Conservation (phyloP, 1,284 basidiomycete species). For the Sporisorium reilianum region DNA sequence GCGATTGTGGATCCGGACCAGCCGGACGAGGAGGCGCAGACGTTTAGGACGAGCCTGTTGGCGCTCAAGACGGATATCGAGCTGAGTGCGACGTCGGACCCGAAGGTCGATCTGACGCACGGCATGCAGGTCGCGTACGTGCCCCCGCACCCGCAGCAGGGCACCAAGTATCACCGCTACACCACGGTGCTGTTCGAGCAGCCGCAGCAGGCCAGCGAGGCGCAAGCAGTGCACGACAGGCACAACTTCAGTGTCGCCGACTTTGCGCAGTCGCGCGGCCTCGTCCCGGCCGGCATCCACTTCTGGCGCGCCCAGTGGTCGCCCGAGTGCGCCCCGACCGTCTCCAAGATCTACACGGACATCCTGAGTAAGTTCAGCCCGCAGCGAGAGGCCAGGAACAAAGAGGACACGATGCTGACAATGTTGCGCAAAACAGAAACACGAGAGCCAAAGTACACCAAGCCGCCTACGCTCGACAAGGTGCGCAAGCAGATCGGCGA, state of each 20-base stretch:
- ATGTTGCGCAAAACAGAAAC: too few species aligned
- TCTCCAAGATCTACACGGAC: constrained; percentile 78
- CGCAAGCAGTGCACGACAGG: constrained; percentile 69
- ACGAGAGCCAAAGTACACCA: constrained; percentile 1
- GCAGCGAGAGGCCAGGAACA: too few species aligned
- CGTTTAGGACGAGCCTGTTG: constrained; percentile 83
- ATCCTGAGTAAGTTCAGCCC: too few species aligned
- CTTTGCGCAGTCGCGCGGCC: constrained; percentile 75
- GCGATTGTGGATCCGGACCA: constrained; percentile 91
- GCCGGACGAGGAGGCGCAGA: constrained; percentile 77
- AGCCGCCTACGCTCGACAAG: constrained; percentile 25
- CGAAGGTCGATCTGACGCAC: constrained; percentile 73
- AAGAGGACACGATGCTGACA: too few species aligned
- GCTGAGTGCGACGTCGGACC: constrained; percentile 19
- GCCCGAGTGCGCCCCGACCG: constrained; percentile 72
- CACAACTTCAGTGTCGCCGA: constrained; percentile 77
- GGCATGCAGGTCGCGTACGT: constrained; percentile 77
- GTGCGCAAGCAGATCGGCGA: constrained; percentile 40
- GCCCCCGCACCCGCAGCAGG: constrained; percentile 86
- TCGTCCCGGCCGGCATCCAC: constrained; percentile 77
- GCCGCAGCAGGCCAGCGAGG: constrained; percentile 7
- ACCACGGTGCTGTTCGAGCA: constrained; percentile 83
- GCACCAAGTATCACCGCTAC: constrained; percentile 88
- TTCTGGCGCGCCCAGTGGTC: constrained; percentile 86
- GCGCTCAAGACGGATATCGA: constrained; percentile 80